Conservation (phyloP, 345 rosid genomes). For the Euclidium syriacum region DNA sequence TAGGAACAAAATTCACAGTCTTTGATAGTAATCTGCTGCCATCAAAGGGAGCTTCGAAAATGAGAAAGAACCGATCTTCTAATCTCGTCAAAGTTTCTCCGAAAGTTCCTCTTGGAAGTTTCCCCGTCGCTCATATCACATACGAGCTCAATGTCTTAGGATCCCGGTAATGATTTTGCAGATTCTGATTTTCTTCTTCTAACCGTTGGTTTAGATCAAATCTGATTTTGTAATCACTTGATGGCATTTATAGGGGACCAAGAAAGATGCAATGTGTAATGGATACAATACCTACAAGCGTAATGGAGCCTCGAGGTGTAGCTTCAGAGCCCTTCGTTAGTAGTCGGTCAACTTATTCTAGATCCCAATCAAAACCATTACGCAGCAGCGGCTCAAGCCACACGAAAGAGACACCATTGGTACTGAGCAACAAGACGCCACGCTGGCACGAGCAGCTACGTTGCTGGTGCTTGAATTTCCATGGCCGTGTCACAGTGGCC, state of each 20-base stretch:
- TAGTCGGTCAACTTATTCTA: slow-evolving; percentile 28
- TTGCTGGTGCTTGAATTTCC: slow-evolving; percentile 80
- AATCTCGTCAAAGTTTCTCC: slow-evolving; percentile 53
- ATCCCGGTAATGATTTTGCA: slow-evolving; percentile 48
- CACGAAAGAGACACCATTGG: slow-evolving; percentile 38
- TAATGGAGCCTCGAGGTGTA: slow-evolving; percentile 31
- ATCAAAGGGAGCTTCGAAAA: slow-evolving; percentile 45
- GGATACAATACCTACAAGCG: slow-evolving; percentile 48
- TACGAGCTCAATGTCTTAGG: slow-evolving; percentile 87
- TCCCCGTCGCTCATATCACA: slow-evolving; percentile 60
- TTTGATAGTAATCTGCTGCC: slow-evolving; percentile 61
- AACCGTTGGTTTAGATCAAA: neutral
- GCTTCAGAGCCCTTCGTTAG: slow-evolving; percentile 29
- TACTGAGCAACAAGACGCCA: slow-evolving; percentile 62
- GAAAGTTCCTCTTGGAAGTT: slow-evolving; percentile 57
- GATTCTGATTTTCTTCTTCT: neutral
- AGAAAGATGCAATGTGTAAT: slow-evolving; percentile 71
- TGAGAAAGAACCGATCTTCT: slow-evolving; percentile 48
- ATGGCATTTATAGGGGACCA: slow-evolving; percentile 51
- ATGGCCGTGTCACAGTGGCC: slow-evolving; percentile 75
- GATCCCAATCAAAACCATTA: slow-evolving; percentile 41
- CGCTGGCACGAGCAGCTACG: slow-evolving; percentile 84
- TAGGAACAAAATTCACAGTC: slow-evolving; percentile 84
- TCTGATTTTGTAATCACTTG: slow-evolving; percentile 9
- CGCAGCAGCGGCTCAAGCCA: slow-evolving; percentile 12